phyloP scores from a whole-genome alignment of 495 filamentous ascomycete genomes.

The Podospora tetraspora region DNA sequence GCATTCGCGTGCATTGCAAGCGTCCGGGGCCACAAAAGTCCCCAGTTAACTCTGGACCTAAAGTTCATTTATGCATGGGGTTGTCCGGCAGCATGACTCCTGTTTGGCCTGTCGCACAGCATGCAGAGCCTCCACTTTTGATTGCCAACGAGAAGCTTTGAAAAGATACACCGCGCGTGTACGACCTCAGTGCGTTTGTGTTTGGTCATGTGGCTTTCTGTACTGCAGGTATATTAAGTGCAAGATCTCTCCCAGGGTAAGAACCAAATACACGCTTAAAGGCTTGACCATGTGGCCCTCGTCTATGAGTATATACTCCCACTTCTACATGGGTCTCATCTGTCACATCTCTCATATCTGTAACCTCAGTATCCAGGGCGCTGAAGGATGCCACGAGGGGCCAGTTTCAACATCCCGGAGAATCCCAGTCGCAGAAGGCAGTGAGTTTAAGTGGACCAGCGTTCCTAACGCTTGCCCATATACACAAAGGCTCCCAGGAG shows the following conservation, averaged over 20 bases:
- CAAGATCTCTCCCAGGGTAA: too few relatives aligned
- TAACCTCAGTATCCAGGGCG: too few relatives aligned
- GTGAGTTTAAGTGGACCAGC: background rate
- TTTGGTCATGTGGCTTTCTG: background rate
- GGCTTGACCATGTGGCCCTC: too few relatives aligned
- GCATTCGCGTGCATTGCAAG: too few relatives aligned
- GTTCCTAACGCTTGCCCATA: background rate
- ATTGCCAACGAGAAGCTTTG: background rate
- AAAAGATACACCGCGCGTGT: background rate
- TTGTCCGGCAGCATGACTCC: background rate
- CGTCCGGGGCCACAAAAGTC: too few relatives aligned
- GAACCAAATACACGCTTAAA: too few relatives aligned
- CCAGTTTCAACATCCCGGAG: background rate
- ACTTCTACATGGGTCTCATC: too few relatives aligned
- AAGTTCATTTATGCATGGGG: background rate
- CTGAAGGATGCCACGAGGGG: too few relatives aligned
- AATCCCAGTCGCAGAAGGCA: background rate
- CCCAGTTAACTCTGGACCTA: background rate
- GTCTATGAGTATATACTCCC: too few relatives aligned
- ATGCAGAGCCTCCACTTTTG: background rate
- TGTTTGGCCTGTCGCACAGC: background rate
- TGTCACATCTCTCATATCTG: too few relatives aligned
- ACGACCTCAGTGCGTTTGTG: background rate
- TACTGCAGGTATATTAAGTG: background rate
- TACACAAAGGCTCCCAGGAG: background rate